phyloP scores from a whole-genome alignment of 148 eudicot genomes.

The Silene latifolia region DNA sequence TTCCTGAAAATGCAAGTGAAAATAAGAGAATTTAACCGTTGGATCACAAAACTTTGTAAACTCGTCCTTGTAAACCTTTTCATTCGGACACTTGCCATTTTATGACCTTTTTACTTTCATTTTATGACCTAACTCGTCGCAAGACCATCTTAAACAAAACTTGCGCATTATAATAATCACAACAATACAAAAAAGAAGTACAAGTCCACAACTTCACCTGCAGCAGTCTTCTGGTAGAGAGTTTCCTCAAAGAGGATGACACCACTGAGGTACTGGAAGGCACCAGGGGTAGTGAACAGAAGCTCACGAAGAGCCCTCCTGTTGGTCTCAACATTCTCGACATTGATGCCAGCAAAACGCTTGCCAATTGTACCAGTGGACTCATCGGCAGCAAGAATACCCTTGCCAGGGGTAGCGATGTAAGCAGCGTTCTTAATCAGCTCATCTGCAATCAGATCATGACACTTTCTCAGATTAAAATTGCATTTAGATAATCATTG shows the following conservation, averaged over 20 bases:
- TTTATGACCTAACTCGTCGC: too few species aligned
- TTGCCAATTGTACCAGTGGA: conserved; percentile 92
- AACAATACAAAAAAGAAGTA: too few species aligned
- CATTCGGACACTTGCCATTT: too few species aligned
- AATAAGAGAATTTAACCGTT: background rate
- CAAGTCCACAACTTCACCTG: conserved; percentile 35
- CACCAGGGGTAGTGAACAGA: conserved; percentile 78
- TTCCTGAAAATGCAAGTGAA: conserved; percentile 32
- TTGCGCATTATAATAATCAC: too few species aligned
- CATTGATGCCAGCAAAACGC: conserved; percentile 73
- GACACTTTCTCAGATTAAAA: background rate
- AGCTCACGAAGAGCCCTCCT: conserved; percentile 91
- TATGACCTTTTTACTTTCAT: too few species aligned
- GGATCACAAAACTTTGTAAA: background rate
- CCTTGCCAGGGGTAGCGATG: conserved; percentile 93
- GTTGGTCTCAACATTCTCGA: conserved; percentile 79
- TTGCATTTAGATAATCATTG: too few species aligned
- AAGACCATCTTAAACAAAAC: too few species aligned
- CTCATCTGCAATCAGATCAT: conserved; percentile 53
- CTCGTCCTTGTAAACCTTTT: too few species aligned
- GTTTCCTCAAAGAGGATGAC: conserved; percentile 90
- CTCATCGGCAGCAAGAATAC: conserved; percentile 92
- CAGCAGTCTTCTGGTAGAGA: conserved; percentile 76
- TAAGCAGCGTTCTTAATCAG: conserved; percentile 79
- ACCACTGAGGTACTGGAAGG: conserved; percentile 72